Percentiles rank a stretch among this genome's conserved stretches.
Evolutionary conservation across 2,329 filamentous ascomycete species (phyloP).

Genomic region (Didymella pomorum): DNA sequence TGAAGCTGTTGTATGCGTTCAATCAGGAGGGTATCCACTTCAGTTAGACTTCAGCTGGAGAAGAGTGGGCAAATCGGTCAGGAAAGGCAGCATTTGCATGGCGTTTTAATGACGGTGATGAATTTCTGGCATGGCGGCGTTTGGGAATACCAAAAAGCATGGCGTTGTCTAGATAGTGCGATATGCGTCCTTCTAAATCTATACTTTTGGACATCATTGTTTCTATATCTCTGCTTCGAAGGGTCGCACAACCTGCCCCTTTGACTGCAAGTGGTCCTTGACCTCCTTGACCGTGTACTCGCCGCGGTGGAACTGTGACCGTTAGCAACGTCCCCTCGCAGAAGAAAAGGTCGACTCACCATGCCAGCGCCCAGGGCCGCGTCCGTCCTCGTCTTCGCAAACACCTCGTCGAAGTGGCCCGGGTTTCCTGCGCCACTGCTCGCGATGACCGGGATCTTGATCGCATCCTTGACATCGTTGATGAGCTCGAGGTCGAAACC

Average conservation of each 20-base stretch:
- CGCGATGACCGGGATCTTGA: conserved; percentile 93
- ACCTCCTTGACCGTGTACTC: conserved; percentile 96
- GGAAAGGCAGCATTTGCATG: conserved; percentile 32
- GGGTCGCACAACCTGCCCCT: conserved; percentile 79
- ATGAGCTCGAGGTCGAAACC: conserved; percentile 96
- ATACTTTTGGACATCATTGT: background rate
- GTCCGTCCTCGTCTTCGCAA: conserved; percentile 83
- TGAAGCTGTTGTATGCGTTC: conserved; percentile 82
- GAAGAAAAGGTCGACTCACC: conserved; percentile 56
- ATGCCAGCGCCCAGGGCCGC: conserved; percentile 95
- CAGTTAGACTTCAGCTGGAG: conserved; percentile 57
- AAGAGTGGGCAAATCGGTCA: too few species aligned
- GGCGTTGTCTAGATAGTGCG: conserved; percentile 11
- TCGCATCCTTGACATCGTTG: conserved; percentile 81
- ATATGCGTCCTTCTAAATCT: background rate
- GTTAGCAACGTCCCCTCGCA: conserved; percentile 3
- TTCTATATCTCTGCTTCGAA: conserved; percentile 64
- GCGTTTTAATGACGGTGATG: conserved; percentile 25
- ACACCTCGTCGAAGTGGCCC: conserved; percentile 89
- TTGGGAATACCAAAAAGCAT: conserved; percentile 37
- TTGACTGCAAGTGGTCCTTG: conserved; percentile 78
- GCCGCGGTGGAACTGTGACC: conserved; percentile 80
- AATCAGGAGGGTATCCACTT: conserved; percentile 96
- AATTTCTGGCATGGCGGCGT: conserved; percentile 20
- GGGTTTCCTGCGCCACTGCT: conserved; percentile 91